phyloP scores from a whole-genome alignment of 2,329 filamentous ascomycete genomes.

The Xylariaceae sp. region DNA sequence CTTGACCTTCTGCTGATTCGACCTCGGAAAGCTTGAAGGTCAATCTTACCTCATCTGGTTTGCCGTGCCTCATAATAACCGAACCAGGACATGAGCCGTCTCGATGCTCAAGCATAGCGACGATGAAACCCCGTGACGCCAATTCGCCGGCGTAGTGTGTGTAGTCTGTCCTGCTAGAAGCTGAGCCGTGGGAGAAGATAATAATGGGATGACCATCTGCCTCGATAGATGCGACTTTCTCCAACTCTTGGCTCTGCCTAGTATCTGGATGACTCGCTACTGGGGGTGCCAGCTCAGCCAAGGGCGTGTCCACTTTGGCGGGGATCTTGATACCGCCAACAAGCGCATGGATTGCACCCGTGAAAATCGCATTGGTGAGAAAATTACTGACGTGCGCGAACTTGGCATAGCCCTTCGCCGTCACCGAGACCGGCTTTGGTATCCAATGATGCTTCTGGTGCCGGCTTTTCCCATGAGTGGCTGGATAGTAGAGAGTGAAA shows the following conservation, averaged over 20 bases:
- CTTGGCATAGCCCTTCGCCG: conserved; percentile 54
- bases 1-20: conserved; percentile 40
- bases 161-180: conserved; percentile 58
- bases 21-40: conserved; percentile 49
- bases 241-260: conserved; percentile 29
- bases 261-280: conserved; percentile 33
- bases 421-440: conserved; percentile 51
- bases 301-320: conserved; percentile 54
- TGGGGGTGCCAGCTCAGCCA: conserved; percentile 37
- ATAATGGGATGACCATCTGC: conserved; percentile 49
- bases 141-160: conserved; percentile 58
- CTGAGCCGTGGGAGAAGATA: conserved; percentile 61
- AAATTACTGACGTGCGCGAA: conserved; percentile 53
- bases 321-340: conserved; percentile 55
- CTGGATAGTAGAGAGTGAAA: conserved; percentile 58
- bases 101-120: conserved; percentile 59
- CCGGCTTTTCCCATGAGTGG: conserved; percentile 37
- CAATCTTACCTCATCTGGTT: conserved; percentile 42
- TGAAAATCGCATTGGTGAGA: conserved; percentile 51
- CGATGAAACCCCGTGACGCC: conserved; percentile 56
- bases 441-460: conserved; percentile 52
- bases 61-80: conserved; percentile 44
- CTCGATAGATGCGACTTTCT: conserved; percentile 34
- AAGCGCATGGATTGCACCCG: conserved; percentile 49
- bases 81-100: conserved; percentile 59